Base-by-base conservation (phyloP, 495 filamentous ascomycete species). In the Podospora pseudoanserina region DNA sequence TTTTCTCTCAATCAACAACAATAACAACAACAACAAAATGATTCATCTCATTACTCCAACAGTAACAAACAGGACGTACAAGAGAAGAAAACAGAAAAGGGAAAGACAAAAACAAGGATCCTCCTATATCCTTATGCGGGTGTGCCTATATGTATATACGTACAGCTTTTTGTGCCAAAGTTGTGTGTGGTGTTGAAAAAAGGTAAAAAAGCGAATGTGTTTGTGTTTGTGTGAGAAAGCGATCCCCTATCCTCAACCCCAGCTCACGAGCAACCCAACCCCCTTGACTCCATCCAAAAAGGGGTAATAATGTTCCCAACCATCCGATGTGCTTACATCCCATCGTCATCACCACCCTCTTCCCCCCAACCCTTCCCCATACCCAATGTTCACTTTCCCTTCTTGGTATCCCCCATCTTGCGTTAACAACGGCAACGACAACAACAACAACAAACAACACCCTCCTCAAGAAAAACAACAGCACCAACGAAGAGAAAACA, bases 21-120 rank as follows among this genome's bases (percentile, higher is more conserved):
- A 39, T 1, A 39, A 4, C 2, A 39, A 39, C 11, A 39, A 39
- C 11, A 0, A 6, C 34, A 39, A 39, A 39, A 6, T 39, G 23
- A 1, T 23, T 49, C 39, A 6, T 49, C 11, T 30, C 32, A 56
- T 63, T 44, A 54, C 44, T 5, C 58, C 19, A 53, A 23, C 53
- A 57, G 61, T 6, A 61, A 64, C 69, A 62, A 57, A 65, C 54
- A 20, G 13, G 18, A 57, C 19, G 68, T 20, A 34, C 65, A 67
- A 63, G 66, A 59, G 56, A 69, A 73, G 65, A 72, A 73, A 67
- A 71, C 19, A 65, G 70, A 65, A 61, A 54, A 65, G 65, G 59
- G 56, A 54, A 65, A 68, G 65, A 49, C 23, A 63, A 49, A 72
- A 61, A 55, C 68, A 67, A 60, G 61, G 64, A 58, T 26, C 63